These are phyloP conservation scores for Euclidium syriacum DNA, from an alignment of 345 rosid species.

Conservation along the genomic window DNA sequence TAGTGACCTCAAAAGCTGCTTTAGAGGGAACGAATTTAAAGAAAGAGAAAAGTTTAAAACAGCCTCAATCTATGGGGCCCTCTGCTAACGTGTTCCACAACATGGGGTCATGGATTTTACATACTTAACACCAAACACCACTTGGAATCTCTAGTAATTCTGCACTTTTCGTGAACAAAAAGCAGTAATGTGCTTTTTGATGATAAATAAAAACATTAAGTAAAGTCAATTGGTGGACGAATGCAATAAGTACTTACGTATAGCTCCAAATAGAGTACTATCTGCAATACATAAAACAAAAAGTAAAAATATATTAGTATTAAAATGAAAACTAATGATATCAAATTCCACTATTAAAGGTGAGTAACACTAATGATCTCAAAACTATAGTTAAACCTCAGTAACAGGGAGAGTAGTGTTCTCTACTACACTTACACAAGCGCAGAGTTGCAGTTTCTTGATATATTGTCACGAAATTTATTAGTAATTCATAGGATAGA, in stretches of 20 bases:
- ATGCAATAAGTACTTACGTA: conserved; percentile 64
- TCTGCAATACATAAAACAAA: conserved; percentile 45
- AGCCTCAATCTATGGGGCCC: conserved; percentile 19
- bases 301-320: background rate
- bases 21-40: conserved; percentile 8
- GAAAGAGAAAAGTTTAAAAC: conserved; percentile 1
- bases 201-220: background rate
- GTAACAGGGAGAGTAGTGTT: background rate
- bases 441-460: background rate
- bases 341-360: background rate
- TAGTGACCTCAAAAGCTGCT: conserved; percentile 25
- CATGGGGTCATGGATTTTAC: conserved; percentile 24
- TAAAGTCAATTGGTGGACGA: background rate
- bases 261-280: conserved; percentile 74
- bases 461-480: background rate
- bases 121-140: conserved; percentile 6
- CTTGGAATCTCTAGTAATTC: conserved; percentile 17
- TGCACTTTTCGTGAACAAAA: conserved; percentile 14
- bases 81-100: conserved; percentile 22
- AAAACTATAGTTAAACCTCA: background rate
- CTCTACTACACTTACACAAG: background rate
- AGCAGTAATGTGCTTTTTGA: background rate
- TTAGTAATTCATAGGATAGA: background rate
- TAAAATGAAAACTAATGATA: background rate
- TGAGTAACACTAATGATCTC: background rate